Base-by-base conservation (phyloP, 2,329 filamentous ascomycete genomes). In the Xylaria sp. region DNA sequence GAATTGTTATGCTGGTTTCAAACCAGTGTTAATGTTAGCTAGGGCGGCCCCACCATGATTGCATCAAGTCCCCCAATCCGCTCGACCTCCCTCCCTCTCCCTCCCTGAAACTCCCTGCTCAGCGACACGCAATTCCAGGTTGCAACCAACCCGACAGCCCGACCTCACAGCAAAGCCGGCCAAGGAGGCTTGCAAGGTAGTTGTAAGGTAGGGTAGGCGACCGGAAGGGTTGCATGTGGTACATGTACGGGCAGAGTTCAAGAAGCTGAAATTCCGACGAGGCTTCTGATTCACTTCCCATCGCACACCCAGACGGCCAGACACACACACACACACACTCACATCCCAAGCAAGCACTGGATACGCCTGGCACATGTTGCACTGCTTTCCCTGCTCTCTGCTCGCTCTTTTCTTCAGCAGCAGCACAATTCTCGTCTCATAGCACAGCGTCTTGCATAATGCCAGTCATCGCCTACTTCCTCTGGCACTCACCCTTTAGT, bases 401-500 rank as follows among this genome's bases (percentile, higher is more conserved):
- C 52, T 51, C 53, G 54, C 50, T 9, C 41, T 56, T 45, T 52
- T 56, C 52, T 51, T 56, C 50, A 41, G 21, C 50, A 52, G 34
- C 7, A 39, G 52, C 51, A 46, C 39, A 40, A 53, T 54, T 59
- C 60, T 60, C 59, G 61, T 63, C 55, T 63, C 54, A 63, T 61
- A 59, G 61, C 60, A 66, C 62, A 59, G 61, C 60, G 65, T 61
- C 60, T 34, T 63, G 61, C 65, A 69, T 65, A 56, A 68, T 69
- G 66, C 66, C 57, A 67, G 62, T 63, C 61, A 60, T 62, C 61
- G 64, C 61, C 62, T 64, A 66, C 64, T 59, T 50, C 59, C 62
- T 61, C 61, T 67, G 65, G 64, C 66, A 65, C 64, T 62, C 63
- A 63, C 63, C 65, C 39, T 66, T 67, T 40, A 68, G 64, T 68